Conservation (phyloP, 495 filamentous ascomycete genomes). For the Chaetomium cochliodes region DNA sequence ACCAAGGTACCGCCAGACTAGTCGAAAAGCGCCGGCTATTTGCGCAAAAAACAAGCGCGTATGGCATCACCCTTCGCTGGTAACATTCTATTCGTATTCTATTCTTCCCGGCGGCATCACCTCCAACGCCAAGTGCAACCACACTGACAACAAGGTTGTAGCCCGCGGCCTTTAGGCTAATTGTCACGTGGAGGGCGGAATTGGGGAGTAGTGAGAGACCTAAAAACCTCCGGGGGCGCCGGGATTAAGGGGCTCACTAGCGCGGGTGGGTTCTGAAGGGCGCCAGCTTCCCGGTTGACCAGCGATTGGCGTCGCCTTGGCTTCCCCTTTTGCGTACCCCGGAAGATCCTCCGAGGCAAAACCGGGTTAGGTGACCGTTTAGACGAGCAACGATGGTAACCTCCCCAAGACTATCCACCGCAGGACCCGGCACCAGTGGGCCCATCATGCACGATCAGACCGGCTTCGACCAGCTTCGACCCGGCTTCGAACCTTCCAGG, state of each 20-base stretch:
- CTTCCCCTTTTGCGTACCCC: constrained; percentile 24
- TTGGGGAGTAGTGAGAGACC: not conserved
- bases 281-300: constrained; percentile 18
- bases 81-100: not conserved
- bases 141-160: constrained; percentile 11
- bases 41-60: not conserved
- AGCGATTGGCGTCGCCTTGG: constrained; percentile 19
- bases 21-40: not conserved
- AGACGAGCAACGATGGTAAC: not conserved
- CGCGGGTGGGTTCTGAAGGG: not conserved
- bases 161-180: constrained; percentile 25
- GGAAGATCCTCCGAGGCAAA: constrained; percentile 29
- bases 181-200: constrained; percentile 17
- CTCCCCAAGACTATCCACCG: not conserved
- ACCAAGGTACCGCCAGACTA: too few species aligned
- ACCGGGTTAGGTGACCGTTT: constrained; percentile 19
- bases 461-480: not conserved
- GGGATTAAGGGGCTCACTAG: constrained; percentile 19
- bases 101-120: constrained; percentile 21
- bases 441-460: not conserved
- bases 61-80: not conserved
- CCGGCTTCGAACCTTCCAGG: constrained; percentile 4
- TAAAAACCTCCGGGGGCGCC: constrained; percentile 9
- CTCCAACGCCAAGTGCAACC: constrained; percentile 12
- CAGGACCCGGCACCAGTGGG: not conserved